Evolutionary conservation across 306 rosid species (phyloP), one percentile per base, ranked within the genome.

Genomic region (Glycyrrhiza uralensis): DNA sequence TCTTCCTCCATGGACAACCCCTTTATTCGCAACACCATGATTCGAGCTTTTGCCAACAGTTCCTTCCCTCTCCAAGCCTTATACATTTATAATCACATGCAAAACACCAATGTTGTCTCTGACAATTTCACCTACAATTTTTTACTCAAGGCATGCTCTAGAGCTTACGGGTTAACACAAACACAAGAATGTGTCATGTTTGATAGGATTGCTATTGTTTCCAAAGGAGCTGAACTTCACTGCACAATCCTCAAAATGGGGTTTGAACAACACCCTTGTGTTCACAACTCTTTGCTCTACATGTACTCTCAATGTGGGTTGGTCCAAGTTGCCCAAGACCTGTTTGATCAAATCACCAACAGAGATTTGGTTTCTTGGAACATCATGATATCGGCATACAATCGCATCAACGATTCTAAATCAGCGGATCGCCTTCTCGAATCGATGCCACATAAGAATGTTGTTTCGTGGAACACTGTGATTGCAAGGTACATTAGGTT

Each of bases 391-490:
- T 76, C 85, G 0, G 89, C 86, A 0, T 90, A 87, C 39, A 68
- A 90, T 72, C 87, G 61, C 42, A 14, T 77, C 18, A 29, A 29
- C 6, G 89, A 90, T 71, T 82, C 67, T 58, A 66, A 79, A 13
- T 55, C 87, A 0, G 87, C 90, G 6, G 85, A 86, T 86, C 10
- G 17, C 36, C 87, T 90, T 42, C 73, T 86, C 7, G 62, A 13
- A 8, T 62, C 39, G 9, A 90, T 87, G 91, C 96, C 96, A 23
- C 46, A 10, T 71, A 87, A 69, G 78, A 86, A 82, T 75, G 85
- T 87, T 59, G 85, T 81, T 44, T 87, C 93, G 6, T 87, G 91
- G 93, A 90, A 90, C 61, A 90, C 85, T 1, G 8, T 85, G n/a
- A 47, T 87, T 6, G 77, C 80, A 2, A 61, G 93, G 58, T 72